A percentile compares a stretch with the other conserved stretches of the same genome.
phyloP scores from a whole-genome alignment of 805 yeast species.

The Suhomyces sp. region DNA sequence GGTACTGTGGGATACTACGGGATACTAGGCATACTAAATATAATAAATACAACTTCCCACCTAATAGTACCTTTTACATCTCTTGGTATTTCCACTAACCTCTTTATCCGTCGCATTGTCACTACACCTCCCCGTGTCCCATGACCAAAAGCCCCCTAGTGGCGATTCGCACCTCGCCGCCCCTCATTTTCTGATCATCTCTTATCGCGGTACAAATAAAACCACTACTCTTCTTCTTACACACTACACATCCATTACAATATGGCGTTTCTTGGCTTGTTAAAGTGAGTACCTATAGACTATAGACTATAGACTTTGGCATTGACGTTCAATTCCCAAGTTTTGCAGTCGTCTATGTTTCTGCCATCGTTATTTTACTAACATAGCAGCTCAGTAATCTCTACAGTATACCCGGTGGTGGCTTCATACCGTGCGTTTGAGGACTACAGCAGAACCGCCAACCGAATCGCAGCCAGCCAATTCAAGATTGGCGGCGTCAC shows the following conservation, averaged over 20 bases:
- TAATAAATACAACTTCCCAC: too few species aligned
- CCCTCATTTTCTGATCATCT: slow-evolving; percentile 2
- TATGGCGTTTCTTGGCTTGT: neutral
- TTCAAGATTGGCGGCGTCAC: slow-evolving; percentile 37
- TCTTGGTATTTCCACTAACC: neutral
- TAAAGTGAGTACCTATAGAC: neutral
- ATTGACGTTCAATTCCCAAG: too few species aligned
- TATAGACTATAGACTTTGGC: neutral
- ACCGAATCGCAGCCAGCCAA: slow-evolving; percentile 26
- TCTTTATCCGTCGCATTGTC: neutral
- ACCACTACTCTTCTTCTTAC: neutral
- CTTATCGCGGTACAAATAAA: slow-evolving; percentile 4
- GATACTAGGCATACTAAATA: too few species aligned
- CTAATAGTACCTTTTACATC: neutral
- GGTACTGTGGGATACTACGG: too few species aligned
- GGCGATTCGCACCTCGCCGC: neutral
- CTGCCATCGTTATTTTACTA: neutral
- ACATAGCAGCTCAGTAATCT: slow-evolving; percentile 28
- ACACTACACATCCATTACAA: neutral
- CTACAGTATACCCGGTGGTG: slow-evolving; percentile 55
- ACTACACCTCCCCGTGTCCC: neutral
- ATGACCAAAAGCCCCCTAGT: slow-evolving; percentile 1
- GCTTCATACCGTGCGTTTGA: slow-evolving; percentile 61
- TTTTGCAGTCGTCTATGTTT: too few species aligned
- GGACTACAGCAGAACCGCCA: slow-evolving; percentile 29